Evolutionary conservation across 352 stramenopile species (phyloP).

Genomic region (Phytophthora litchii): DNA sequence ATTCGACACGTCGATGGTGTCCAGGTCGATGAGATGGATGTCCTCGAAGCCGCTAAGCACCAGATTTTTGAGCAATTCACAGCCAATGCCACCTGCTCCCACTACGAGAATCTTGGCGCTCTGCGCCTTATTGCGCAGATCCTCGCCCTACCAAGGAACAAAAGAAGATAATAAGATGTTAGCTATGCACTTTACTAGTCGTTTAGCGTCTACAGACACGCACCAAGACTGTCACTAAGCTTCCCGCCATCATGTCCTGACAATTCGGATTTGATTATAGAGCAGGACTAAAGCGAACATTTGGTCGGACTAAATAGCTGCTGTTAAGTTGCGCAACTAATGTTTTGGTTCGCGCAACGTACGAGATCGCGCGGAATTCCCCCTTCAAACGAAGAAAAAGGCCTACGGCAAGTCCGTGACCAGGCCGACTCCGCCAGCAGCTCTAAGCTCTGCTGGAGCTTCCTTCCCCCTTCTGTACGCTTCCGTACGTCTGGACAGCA

Average conservation of each 20-base stretch:
- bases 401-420: constrained; percentile 17
- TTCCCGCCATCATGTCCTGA: constrained; percentile 29
- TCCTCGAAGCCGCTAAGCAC: constrained; percentile 95
- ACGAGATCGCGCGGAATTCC: constrained; percentile 1
- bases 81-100: constrained; percentile 98
- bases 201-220: constrained; percentile 14
- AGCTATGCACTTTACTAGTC: too few species aligned
- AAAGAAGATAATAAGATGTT: background rate
- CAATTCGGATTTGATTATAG: constrained; percentile 1
- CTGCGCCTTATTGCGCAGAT: constrained; percentile 75
- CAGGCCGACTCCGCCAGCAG: background rate
- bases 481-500: constrained; percentile 12
- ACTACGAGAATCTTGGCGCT: constrained; percentile 95
- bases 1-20: constrained; percentile 99
- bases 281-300: background rate
- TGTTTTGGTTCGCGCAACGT: background rate
- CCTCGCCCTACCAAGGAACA: constrained; percentile 40
- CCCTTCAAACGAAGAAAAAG: constrained; percentile 39
- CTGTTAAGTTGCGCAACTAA: background rate
- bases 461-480: background rate
- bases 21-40: constrained; percentile 96
- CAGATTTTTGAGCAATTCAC: constrained; percentile 99
- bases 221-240: constrained; percentile 53
- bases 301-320: background rate
- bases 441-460: background rate